phyloP scores from a whole-genome alignment of 495 filamentous ascomycete genomes.

The Xylaria intraflava region DNA sequence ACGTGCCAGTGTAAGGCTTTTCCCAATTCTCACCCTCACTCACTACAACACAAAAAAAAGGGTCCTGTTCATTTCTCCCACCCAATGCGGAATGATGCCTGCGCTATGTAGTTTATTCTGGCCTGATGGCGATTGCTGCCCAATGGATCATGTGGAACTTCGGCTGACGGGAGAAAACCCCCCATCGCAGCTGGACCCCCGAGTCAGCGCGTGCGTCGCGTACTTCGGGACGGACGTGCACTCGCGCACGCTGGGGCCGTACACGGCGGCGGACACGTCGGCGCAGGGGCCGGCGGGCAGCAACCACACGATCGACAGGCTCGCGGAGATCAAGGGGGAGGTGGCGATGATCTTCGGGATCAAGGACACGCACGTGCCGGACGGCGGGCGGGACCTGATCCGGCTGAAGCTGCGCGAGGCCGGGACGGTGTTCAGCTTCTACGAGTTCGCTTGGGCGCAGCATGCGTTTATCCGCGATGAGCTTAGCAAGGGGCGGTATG shows the following conservation, averaged over 20 bases:
- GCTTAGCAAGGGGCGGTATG: constrained; percentile 85
- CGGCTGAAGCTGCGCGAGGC: constrained; percentile 72
- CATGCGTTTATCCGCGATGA: constrained; percentile 98
- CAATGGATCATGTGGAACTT: neutral
- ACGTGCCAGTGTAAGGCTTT: constrained; percentile 55
- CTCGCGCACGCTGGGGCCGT: constrained; percentile 59
- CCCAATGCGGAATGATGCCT: no score
- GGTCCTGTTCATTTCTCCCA: no score
- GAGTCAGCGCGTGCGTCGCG: constrained; percentile 69
- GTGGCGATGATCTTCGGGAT: constrained; percentile 81
- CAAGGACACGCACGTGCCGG: constrained; percentile 83
- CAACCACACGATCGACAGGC: constrained; percentile 39
- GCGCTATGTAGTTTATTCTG: neutral
- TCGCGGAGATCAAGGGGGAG: constrained; percentile 70
- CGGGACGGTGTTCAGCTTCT: constrained; percentile 70
- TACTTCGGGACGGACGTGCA: constrained; percentile 96
- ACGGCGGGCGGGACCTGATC: constrained; percentile 79
- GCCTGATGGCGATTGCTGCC: neutral
- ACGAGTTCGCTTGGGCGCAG: constrained; percentile 87
- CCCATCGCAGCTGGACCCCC: constrained; percentile 52
- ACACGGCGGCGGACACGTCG: constrained; percentile 28
- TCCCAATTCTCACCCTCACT: neutral
- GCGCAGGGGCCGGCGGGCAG: constrained; percentile 22
- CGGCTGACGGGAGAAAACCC: neutral
- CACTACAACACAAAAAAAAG: no score